phyloP scores from a whole-genome alignment of 1,284 basidiomycete species.

The Ceratobasidium sp. region DNA sequence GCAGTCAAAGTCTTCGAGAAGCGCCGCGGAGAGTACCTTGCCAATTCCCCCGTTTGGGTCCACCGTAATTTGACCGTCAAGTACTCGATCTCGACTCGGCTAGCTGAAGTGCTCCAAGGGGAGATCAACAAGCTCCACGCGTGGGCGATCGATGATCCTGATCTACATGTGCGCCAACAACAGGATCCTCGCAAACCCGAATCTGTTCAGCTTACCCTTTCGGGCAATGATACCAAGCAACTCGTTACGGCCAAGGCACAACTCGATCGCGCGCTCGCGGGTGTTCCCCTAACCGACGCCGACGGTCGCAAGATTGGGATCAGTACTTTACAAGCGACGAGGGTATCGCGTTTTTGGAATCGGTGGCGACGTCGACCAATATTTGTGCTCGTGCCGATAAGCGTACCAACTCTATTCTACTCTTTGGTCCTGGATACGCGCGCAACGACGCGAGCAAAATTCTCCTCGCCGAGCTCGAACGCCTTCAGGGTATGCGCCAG shows the following conservation, averaged over 20 bases:
- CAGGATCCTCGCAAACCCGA: conserved; percentile 8
- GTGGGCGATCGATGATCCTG: conserved; percentile 30
- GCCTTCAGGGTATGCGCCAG: neutral
- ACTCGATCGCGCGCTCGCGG: conserved; percentile 29
- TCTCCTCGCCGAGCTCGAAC: conserved; percentile 3
- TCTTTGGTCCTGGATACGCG: conserved; percentile 25
- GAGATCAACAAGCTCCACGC: conserved; percentile 30
- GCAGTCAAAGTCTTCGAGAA: conserved; percentile 28
- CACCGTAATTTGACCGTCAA: conserved; percentile 4
- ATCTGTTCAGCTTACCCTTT: conserved; percentile 15
- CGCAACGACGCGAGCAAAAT: conserved; percentile 1
- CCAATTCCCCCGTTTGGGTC: conserved; percentile 17
- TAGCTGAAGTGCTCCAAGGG: conserved; percentile 11
- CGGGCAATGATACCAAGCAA: conserved; percentile 16
- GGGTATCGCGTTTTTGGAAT: conserved; percentile 2
- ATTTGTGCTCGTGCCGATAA: conserved; percentile 20
- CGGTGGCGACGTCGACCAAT: neutral
- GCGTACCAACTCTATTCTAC: conserved; percentile 4
- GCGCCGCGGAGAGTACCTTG: conserved; percentile 8
- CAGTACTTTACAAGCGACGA: conserved; percentile 4
- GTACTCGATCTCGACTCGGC: conserved; percentile 22
- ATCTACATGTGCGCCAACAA: conserved; percentile 9
- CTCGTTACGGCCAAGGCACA: conserved; percentile 21
- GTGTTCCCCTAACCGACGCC: neutral
- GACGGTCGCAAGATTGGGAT: conserved; percentile 21